phyloP scores from a whole-genome alignment of 192 early-diverging fungal species.

The Allomyces macrogynus region DNA sequence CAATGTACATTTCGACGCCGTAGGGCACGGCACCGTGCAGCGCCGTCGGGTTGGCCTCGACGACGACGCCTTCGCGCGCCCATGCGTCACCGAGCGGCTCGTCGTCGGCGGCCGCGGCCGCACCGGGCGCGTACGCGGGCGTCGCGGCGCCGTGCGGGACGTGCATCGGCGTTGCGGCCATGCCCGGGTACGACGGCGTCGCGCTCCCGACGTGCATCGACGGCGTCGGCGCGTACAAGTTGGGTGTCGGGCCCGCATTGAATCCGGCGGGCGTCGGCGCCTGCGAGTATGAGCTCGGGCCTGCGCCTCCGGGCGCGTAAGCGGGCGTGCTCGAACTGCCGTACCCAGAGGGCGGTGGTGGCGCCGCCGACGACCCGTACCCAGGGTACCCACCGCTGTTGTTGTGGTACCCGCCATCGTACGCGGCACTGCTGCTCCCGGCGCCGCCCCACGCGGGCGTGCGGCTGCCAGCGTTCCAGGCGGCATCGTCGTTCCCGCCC shows the following conservation, averaged over 20 bases:
- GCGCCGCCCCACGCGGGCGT: constrained; percentile 37
- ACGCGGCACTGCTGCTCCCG: constrained; percentile 15
- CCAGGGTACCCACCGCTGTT: no score
- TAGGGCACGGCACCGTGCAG: not conserved
- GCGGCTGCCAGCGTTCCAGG: constrained; percentile 34
- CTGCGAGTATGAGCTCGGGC: no score
- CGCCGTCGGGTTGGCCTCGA: not conserved
- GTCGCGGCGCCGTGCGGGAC: not conserved
- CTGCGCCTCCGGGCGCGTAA: no score
- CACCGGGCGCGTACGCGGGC: not conserved
- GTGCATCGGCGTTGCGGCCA: not conserved
- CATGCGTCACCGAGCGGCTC: not conserved
- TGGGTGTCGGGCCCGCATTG: no score
- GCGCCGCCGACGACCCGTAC: no score
- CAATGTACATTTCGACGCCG: not conserved
- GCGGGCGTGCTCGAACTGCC: no score
- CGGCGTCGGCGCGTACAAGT: no score
- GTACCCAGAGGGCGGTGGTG: no score
- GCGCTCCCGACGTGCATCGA: not conserved
- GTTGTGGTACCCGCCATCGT: no score
- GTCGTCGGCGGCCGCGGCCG: not conserved
- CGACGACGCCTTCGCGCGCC: not conserved
- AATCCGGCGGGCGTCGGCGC: no score
- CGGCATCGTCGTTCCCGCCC: constrained; percentile 13
- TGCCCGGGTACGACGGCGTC: not conserved